These are phyloP conservation scores for sunflower (Helianthus annuus) DNA, from an alignment of 129 eudicot species.

Conservation along the genomic window DNA sequence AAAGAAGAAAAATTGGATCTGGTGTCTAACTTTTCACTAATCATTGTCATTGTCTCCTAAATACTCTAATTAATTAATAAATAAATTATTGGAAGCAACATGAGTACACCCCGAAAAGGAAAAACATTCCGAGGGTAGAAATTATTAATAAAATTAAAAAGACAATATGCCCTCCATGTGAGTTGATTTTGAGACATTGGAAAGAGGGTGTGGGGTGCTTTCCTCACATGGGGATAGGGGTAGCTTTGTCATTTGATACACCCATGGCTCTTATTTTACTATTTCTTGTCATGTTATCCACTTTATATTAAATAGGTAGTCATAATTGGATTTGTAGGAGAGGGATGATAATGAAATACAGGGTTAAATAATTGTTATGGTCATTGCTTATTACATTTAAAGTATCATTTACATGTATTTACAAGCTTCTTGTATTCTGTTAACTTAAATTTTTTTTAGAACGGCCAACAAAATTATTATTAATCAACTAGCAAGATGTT, in stretches of 20 bases:
- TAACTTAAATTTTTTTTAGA: too few relatives aligned
- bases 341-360: too few relatives aligned
- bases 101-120: constrained; percentile 22
- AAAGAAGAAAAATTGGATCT: constrained; percentile 4
- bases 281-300: constrained; percentile 22
- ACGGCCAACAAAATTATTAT: too few relatives aligned
- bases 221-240: constrained; percentile 37
- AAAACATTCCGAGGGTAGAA: constrained; percentile 33
- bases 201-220: constrained; percentile 42
- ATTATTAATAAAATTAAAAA: constrained; percentile 26
- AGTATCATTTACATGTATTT: too few relatives aligned
- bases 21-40: constrained; percentile 24
- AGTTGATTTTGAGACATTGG: constrained; percentile 37
- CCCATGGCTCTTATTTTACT: constrained; percentile 24
- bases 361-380: too few relatives aligned
- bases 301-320: background rate
- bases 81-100: constrained; percentile 20
- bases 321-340: too few relatives aligned
- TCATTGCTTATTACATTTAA: too few relatives aligned
- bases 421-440: too few relatives aligned
- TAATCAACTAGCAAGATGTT: too few relatives aligned
- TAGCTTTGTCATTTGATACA: constrained; percentile 25
- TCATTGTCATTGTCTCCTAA: constrained; percentile 40
- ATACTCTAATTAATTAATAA: constrained; percentile 12
- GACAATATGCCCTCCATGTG: constrained; percentile 50